A percentile compares a stretch with the other conserved stretches of the same genome.
These are phyloP conservation scores for Aspergillus amoenus DNA, from an alignment of 2,329 filamentous ascomycete species.

Conservation along the genomic window DNA sequence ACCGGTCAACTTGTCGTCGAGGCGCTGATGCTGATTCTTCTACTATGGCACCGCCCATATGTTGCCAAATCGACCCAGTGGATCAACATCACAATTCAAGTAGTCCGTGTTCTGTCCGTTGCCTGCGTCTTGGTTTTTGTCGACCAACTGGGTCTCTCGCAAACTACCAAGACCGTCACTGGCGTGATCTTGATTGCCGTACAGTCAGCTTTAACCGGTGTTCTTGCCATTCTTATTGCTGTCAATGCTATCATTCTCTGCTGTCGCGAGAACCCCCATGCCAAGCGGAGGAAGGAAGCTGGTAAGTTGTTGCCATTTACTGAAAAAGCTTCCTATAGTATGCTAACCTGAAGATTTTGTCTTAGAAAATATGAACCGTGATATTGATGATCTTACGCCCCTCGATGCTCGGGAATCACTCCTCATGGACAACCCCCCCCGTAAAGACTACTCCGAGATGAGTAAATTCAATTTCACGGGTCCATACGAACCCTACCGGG, in stretches of 20 bases:
- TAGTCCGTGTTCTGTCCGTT: constrained; percentile 84
- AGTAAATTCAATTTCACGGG: constrained; percentile 43
- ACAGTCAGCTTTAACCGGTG: constrained; percentile 77
- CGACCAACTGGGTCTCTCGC: constrained; percentile 81
- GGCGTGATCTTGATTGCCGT: constrained; percentile 92
- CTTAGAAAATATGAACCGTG: constrained; percentile 72
- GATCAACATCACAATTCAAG: constrained; percentile 90
- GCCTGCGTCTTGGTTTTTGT: constrained; percentile 90
- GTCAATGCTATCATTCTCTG: constrained; percentile 84
- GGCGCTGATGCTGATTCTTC: constrained; percentile 70
- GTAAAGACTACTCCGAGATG: constrained; percentile 34
- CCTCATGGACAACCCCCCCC: constrained; percentile 62
- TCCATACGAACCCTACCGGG: constrained; percentile 43
- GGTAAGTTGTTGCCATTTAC: constrained; percentile 57
- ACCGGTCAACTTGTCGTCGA: constrained; percentile 80
- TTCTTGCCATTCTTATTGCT: constrained; percentile 81
- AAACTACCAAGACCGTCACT: constrained; percentile 91
- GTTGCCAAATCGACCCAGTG: constrained; percentile 83
- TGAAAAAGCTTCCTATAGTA: neutral
- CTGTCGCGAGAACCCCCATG: constrained; percentile 86
- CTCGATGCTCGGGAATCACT: constrained; percentile 72
- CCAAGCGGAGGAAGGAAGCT: constrained; percentile 81
- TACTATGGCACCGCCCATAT: constrained; percentile 84
- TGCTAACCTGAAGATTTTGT: constrained; percentile 13
- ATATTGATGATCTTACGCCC: constrained; percentile 79